A percentile compares a stretch with the other conserved stretches of the same genome.
Conservation (phyloP, 306 rosid genomes). For the Cucumis melo region DNA sequence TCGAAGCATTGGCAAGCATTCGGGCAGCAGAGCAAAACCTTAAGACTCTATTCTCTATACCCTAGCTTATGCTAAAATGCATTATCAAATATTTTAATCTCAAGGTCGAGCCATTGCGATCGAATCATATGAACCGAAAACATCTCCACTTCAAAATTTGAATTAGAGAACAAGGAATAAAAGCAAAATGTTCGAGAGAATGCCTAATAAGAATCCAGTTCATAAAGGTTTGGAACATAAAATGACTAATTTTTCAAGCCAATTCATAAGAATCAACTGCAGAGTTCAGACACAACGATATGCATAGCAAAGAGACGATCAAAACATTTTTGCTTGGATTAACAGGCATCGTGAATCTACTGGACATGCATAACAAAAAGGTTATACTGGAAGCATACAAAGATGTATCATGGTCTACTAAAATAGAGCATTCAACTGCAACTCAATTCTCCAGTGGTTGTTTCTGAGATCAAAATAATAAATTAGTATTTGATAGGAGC, state of each 20-base stretch:
- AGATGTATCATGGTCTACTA: constrained; percentile 11
- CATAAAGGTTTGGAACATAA: neutral
- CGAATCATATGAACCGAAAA: too few relatives aligned
- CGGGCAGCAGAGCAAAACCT: constrained; percentile 12
- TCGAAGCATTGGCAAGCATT: constrained; percentile 6
- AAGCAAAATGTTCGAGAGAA: too few relatives aligned
- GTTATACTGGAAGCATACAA: neutral
- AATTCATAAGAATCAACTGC: neutral
- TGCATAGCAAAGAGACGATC: neutral
- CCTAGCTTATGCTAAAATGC: too few relatives aligned
- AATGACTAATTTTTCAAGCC: neutral
- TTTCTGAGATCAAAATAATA: neutral
- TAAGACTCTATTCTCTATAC: too few relatives aligned
- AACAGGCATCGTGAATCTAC: neutral
- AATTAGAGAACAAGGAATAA: too few relatives aligned
- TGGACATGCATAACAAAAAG: neutral
- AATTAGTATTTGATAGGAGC: constrained; percentile 50
- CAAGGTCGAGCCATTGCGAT: too few relatives aligned
- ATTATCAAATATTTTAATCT: too few relatives aligned
- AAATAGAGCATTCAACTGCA: constrained; percentile 7
- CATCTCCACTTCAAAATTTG: too few relatives aligned
- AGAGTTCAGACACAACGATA: neutral
- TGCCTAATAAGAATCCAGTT: too few relatives aligned
- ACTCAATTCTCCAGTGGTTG: neutral
- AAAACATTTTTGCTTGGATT: neutral